Evolutionary conservation across 179 eudicot species (phyloP).

Genomic region (Beta corolliflora): DNA sequence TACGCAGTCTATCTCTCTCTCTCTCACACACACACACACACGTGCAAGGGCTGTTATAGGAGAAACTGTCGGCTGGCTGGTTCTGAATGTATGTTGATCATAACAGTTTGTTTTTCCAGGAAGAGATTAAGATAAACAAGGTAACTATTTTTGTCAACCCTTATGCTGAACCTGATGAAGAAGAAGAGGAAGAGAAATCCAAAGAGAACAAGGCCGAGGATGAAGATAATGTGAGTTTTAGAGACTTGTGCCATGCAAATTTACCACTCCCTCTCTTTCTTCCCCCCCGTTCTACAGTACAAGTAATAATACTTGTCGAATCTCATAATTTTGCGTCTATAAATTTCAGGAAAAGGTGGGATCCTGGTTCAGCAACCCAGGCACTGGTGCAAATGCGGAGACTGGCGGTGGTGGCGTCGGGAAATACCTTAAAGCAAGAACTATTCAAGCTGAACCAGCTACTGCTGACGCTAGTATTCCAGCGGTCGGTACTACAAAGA

Average conservation of each 20-base stretch:
- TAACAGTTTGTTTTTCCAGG: constrained; percentile 49
- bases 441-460: constrained; percentile 40
- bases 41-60: not conserved
- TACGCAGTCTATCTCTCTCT: not conserved
- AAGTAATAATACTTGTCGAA: too few relatives aligned
- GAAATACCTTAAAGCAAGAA: constrained; percentile 72
- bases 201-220: constrained; percentile 54
- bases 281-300: not conserved
- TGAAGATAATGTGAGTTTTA: constrained; percentile 71
- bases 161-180: constrained; percentile 85
- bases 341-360: constrained; percentile 81
- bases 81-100: not conserved
- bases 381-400: constrained; percentile 47
- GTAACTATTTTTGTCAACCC: constrained; percentile 87
- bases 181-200: constrained; percentile 63
- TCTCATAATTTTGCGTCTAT: not conserved
- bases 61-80: not conserved
- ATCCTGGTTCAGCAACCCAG: constrained; percentile 97
- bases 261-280: not conserved
- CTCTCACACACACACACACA: too few relatives aligned
- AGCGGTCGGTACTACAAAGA: constrained; percentile 44
- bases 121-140: constrained; percentile 85
- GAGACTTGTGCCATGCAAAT: not conserved
- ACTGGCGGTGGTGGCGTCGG: constrained; percentile 69
- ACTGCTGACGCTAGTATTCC: constrained; percentile 39